Evolutionary conservation across 2,329 filamentous ascomycete species (phyloP).

Genomic region (Xylariomycetidae sp.): DNA sequence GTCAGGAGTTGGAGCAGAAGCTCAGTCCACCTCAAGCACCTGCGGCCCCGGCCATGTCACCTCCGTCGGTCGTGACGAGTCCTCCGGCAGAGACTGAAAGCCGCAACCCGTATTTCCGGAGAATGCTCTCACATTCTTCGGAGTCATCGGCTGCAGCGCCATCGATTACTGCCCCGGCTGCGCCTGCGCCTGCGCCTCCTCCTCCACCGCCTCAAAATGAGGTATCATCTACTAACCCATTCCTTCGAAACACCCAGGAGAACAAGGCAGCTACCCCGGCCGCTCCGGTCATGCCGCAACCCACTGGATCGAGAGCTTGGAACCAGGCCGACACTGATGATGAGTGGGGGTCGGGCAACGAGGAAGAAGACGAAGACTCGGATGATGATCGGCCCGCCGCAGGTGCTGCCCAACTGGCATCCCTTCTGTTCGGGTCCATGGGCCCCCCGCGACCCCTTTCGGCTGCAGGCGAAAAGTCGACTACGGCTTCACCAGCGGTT

Average conservation of each 20-base stretch:
- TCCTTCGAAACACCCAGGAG: slow-evolving; percentile 78
- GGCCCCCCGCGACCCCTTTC: slow-evolving; percentile 85
- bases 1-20: slow-evolving; percentile 51
- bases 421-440: slow-evolving; percentile 96
- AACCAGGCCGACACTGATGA: slow-evolving; percentile 53
- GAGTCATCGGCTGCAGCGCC: slow-evolving; percentile 48
- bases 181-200: slow-evolving; percentile 38
- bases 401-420: slow-evolving; percentile 86
- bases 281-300: slow-evolving; percentile 34
- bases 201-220: slow-evolving; percentile 37
- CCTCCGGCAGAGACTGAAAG: slow-evolving; percentile 67
- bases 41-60: slow-evolving; percentile 42
- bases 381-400: slow-evolving; percentile 76
- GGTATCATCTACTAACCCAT: slow-evolving; percentile 84
- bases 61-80: slow-evolving; percentile 47
- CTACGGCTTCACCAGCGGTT: slow-evolving; percentile 34
- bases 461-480: slow-evolving; percentile 67
- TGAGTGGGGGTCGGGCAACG: slow-evolving; percentile 80
- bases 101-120: slow-evolving; percentile 92
- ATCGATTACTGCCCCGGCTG: slow-evolving; percentile 35
- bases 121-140: slow-evolving; percentile 71
- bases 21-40: slow-evolving; percentile 46
- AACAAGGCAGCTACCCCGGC: slow-evolving; percentile 40
- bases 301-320: slow-evolving; percentile 48
- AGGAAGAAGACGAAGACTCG: slow-evolving; percentile 61